Conservation (phyloP, 441 rosid species). For the Corymbia calophylla region DNA sequence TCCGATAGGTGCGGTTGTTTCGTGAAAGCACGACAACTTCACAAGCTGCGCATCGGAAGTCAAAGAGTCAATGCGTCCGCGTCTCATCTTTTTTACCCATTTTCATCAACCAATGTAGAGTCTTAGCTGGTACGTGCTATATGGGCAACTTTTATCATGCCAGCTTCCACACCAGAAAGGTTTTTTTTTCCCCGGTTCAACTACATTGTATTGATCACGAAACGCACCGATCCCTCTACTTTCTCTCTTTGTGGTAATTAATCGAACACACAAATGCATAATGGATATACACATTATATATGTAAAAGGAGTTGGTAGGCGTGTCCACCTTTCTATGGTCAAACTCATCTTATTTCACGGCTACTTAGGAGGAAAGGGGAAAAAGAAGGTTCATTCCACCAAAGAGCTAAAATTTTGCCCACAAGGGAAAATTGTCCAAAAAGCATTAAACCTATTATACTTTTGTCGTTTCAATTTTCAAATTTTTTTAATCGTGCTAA, state of each 20-base stretch:
- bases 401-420: not conserved
- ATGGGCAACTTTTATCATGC: not conserved
- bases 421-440: too few relatives aligned
- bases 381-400: not conserved
- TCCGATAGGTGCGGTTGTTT: not conserved
- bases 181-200: not conserved
- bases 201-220: not conserved
- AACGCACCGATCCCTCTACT: not conserved
- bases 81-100: not conserved
- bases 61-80: not conserved
- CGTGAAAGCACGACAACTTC: not conserved
- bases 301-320: not conserved
- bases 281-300: not conserved
- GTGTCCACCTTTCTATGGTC: not conserved
- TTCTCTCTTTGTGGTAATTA: not conserved
- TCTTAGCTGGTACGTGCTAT: not conserved
- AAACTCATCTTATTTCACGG: not conserved
- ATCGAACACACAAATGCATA: not conserved
- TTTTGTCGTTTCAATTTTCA: fast-evolving
- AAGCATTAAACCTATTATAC: fast-evolving
- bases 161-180: not conserved
- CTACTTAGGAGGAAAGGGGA: not conserved
- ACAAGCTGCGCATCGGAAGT: not conserved
- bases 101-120: not conserved
- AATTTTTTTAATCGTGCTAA: too few relatives aligned